Evolutionary conservation across 495 filamentous ascomycete species (phyloP).

Genomic region (Sphaerosporella brunnea): DNA sequence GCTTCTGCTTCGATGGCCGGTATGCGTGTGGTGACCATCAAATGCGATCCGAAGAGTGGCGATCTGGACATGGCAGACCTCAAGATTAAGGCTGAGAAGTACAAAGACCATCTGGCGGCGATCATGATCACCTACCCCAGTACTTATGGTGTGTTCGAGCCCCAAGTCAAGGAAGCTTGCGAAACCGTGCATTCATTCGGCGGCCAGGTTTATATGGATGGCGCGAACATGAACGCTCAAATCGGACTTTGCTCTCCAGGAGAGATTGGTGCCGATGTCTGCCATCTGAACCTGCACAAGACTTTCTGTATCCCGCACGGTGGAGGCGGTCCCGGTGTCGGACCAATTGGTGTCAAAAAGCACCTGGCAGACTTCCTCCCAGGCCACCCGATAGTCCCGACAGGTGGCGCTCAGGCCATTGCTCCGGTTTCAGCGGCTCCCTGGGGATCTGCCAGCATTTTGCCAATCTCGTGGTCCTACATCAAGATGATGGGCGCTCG

Average conservation of each 20-base stretch:
- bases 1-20: constrained; percentile 94
- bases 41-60: constrained; percentile 73
- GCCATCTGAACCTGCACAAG: constrained; percentile 96
- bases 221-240: constrained; percentile 98
- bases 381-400: constrained; percentile 45
- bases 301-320: constrained; percentile 99
- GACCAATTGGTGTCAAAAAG: constrained; percentile 79
- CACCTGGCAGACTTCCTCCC: constrained; percentile 70
- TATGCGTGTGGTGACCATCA: constrained; percentile 88
- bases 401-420: constrained; percentile 45
- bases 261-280: constrained; percentile 93
- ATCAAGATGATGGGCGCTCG: constrained; percentile 87
- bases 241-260: constrained; percentile 94
- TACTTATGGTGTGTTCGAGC: constrained; percentile 94
- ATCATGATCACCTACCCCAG: constrained; percentile 99
- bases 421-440: constrained; percentile 70
- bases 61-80: constrained; percentile 82
- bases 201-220: constrained; percentile 98
- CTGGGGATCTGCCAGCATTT: constrained; percentile 81
- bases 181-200: constrained; percentile 72
- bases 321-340: constrained; percentile 86
- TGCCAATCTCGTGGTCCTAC: constrained; percentile 95
- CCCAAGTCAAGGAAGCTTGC: constrained; percentile 71
- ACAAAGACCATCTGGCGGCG: constrained; percentile 70
- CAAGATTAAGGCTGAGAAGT: constrained; percentile 69